Evolutionary conservation across 1,139 yeast species (phyloP).

Genomic region (Fermentozyma sake): DNA sequence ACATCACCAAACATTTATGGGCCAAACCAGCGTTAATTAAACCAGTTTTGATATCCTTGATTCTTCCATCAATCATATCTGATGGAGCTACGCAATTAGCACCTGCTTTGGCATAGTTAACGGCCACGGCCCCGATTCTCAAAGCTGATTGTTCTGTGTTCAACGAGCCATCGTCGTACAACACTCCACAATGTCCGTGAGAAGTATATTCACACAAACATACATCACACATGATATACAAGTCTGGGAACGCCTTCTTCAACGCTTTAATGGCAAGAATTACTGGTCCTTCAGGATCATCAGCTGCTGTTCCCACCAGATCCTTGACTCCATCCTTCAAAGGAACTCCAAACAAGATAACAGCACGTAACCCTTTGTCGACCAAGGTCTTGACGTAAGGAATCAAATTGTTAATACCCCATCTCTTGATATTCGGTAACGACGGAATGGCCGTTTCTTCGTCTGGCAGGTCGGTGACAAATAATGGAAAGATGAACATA

Average conservation of each 20-base stretch:
- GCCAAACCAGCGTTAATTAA: slow-evolving; percentile 80
- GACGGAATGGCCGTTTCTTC: slow-evolving; percentile 73
- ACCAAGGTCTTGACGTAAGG: slow-evolving; percentile 70
- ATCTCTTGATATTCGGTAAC: slow-evolving; percentile 83
- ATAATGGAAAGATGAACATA: slow-evolving; percentile 92
- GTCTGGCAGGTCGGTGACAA: slow-evolving; percentile 76
- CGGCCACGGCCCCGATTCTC: slow-evolving; percentile 92
- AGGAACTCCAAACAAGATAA: slow-evolving; percentile 90
- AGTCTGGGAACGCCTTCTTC: slow-evolving; percentile 63
- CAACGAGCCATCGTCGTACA: slow-evolving; percentile 80
- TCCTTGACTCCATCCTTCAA: slow-evolving; percentile 73
- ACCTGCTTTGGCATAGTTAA: slow-evolving; percentile 92
- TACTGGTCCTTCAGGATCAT: slow-evolving; percentile 95
- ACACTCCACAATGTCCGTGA: slow-evolving; percentile 95
- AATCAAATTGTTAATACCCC: slow-evolving; percentile 75
- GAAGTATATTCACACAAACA: slow-evolving; percentile 95
- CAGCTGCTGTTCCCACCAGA: slow-evolving; percentile 82
- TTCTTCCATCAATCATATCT: slow-evolving; percentile 97
- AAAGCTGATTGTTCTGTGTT: slow-evolving; percentile 72
- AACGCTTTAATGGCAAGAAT: slow-evolving; percentile 70
- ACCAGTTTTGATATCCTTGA: slow-evolving; percentile 82
- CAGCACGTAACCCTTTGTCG: slow-evolving; percentile 78
- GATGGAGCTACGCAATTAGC: slow-evolving; percentile 96
- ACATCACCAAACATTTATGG: slow-evolving; percentile 84
- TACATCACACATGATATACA: slow-evolving; percentile 89